Evolutionary conservation across 2,329 filamentous ascomycete species (phyloP), one percentile per base, ranked within the genome.

Genomic region (Nigrospora osmanthi): DNA sequence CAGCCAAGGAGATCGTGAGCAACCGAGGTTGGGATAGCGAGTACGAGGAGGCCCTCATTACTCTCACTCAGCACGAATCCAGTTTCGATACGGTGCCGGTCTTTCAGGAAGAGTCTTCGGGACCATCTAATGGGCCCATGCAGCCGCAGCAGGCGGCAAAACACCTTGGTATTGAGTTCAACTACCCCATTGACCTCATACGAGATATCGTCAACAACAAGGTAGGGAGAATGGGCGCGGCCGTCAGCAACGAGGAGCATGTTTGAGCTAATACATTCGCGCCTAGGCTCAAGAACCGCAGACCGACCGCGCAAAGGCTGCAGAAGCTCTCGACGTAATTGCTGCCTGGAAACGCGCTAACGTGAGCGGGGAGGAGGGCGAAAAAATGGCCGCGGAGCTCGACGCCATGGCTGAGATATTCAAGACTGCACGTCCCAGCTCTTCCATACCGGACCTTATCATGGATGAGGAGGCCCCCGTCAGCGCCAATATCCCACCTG

Each of bases 401-500:
- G 49, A 54, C 33, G 48, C 57, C 17, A 45, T 51, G 15, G 55
- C 53, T 6, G 51, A 54, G 15, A 56, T 60, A 16, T 47, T 58
- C 28, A 53, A 47, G 12, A 46, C 39, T 30, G 55, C 23, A 28
- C 23, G 23, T 7, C 23, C 23, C 23, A 28, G 7, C 54, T 28
- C 49, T 10, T 28, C 23, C 23, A 28, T 28, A 10, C 23, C 41
- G 19, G 37, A 36, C 16, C 12, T 44, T 23, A 11, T 39, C 31
- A 45, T 35, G 9, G 23, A 31, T 13, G 31, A 28, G 13, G 30
- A 41, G 31, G 31, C 10, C 34, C 13, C 55, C 3, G 57, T 59
- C 13, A 57, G 70, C 45, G 56, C 66, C 39, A 71, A 78, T 30
- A 81, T 87, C 63, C 93, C 93, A 0, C 87, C 95, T 17, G 93